Evolutionary conservation across 2,329 filamentous ascomycete genomes (phyloP).

Genomic region (Diplodia mutila): DNA sequence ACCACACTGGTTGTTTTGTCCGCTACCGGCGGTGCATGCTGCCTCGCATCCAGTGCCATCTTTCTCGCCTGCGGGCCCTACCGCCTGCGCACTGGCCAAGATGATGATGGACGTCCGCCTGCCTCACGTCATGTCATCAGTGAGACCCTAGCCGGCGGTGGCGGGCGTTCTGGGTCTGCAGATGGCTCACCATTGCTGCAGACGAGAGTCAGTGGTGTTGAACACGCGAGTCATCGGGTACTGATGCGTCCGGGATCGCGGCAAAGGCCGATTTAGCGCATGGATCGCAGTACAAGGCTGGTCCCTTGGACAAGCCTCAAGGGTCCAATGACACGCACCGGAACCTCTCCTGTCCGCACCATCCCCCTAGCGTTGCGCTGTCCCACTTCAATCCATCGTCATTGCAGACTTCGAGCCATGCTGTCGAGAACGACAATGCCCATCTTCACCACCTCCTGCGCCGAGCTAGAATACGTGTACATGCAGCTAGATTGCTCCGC

Average conservation of each 20-base stretch:
- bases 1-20: neutral
- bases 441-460: neutral
- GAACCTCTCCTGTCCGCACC: neutral
- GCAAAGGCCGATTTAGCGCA: neutral
- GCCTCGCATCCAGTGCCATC: neutral
- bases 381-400: neutral
- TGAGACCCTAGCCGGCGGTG: neutral
- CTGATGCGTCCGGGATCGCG: neutral
- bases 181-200: neutral
- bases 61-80: neutral
- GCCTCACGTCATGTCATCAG: neutral
- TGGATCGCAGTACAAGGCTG: neutral
- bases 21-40: neutral
- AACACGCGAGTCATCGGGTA: neutral
- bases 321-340: neutral
- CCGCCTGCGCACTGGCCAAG: neutral
- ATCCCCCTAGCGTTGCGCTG: neutral
- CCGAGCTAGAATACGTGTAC: neutral
- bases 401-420: neutral
- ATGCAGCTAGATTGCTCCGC: neutral
- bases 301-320: neutral
- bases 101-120: neutral
- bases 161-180: neutral
- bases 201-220: neutral
- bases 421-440: neutral